phyloP scores from a whole-genome alignment of 2,329 filamentous ascomycete species.

The Chaetomiaceae sp. region DNA sequence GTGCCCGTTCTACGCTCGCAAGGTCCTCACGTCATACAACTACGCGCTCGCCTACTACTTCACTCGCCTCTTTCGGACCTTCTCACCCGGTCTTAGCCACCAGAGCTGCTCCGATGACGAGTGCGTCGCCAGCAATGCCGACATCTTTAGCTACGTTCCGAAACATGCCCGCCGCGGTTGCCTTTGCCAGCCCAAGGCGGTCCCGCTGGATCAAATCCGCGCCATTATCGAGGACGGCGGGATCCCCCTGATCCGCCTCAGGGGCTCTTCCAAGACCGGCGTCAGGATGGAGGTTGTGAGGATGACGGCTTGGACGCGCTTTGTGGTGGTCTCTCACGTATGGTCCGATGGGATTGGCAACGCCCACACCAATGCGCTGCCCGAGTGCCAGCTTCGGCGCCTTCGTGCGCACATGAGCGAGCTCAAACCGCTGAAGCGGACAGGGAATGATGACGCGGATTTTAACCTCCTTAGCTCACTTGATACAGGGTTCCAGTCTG shows the following conservation, averaged over 20 bases:
- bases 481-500: constrained; percentile 19
- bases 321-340: constrained; percentile 21
- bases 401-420: constrained; percentile 17
- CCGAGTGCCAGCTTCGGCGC: constrained; percentile 22
- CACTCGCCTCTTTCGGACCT: constrained; percentile 21
- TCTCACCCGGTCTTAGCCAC: constrained; percentile 15
- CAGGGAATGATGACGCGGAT: constrained; percentile 4
- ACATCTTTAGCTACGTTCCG: constrained; percentile 21
- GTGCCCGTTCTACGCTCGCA: constrained; percentile 23
- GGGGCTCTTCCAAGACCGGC: constrained; percentile 8
- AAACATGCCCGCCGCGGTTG: constrained; percentile 21
- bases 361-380: constrained; percentile 18
- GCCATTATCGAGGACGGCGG: constrained; percentile 21
- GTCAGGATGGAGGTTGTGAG: constrained; percentile 14
- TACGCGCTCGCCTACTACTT: constrained; percentile 24
- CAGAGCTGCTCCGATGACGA: constrained; percentile 19
- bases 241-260: constrained; percentile 18
- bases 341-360: constrained; percentile 23
- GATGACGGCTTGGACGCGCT: constrained; percentile 20
- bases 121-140: constrained; percentile 21
- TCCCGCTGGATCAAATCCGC: constrained; percentile 19
- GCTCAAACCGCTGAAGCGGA: constrained; percentile 10
- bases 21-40: constrained; percentile 19
- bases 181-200: constrained; percentile 20
- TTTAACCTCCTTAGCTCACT: constrained; percentile 19